A percentile compares a stretch with the other conserved stretches of the same genome.
Evolutionary conservation across 202 grass and related monocot species (phyloP).

Genomic region (Carex arenaria): DNA sequence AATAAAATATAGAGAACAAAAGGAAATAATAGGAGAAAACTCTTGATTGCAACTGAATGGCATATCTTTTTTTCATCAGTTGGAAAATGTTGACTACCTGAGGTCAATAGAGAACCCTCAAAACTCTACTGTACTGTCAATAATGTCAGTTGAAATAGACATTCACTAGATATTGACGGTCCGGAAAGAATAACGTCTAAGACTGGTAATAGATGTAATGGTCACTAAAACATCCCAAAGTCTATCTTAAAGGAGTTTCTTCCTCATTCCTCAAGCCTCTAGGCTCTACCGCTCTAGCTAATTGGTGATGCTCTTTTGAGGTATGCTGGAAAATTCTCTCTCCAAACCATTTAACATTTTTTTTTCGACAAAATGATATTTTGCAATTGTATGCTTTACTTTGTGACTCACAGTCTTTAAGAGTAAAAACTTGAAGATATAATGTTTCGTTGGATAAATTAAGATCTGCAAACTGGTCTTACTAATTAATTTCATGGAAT

Average conservation of each 20-base stretch:
- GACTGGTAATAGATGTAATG: background rate
- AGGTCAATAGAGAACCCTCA: background rate
- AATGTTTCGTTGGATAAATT: too few relatives aligned
- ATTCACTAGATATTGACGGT: background rate
- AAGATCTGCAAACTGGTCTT: too few relatives aligned
- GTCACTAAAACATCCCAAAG: background rate
- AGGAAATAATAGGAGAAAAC: too few relatives aligned
- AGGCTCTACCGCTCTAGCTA: background rate
- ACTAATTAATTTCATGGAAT: too few relatives aligned
- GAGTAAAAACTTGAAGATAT: too few relatives aligned
- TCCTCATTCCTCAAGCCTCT: background rate
- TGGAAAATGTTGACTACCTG: too few relatives aligned
- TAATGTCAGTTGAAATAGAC: background rate
- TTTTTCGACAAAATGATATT: background rate
- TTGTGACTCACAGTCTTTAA: too few relatives aligned
- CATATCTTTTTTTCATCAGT: too few relatives aligned
- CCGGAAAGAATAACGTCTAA: too few relatives aligned
- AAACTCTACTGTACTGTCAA: background rate
- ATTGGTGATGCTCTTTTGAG: background rate
- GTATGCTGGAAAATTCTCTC: background rate
- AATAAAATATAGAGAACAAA: too few relatives aligned
- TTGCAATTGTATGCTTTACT: too few relatives aligned
- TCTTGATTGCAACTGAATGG: background rate
- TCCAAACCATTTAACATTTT: background rate
- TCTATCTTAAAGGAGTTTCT: background rate